A percentile compares a stretch with the other conserved stretches of the same genome.
These are phyloP conservation scores for Elsinoe arachidis DNA, from an alignment of 2,329 filamentous ascomycete genomes.

Conservation along the genomic window DNA sequence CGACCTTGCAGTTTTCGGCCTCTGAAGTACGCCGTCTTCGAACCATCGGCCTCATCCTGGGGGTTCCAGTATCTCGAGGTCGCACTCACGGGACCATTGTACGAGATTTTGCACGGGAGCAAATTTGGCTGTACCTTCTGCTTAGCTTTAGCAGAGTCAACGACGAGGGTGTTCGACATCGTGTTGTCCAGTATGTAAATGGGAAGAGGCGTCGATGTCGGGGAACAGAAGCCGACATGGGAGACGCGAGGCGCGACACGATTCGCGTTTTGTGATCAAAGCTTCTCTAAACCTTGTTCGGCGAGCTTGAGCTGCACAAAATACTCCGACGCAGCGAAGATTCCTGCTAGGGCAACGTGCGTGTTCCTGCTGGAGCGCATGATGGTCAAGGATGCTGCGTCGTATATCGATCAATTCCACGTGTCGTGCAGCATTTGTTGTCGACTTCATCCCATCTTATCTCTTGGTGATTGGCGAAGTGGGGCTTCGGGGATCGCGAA, in stretches of 20 bases:
- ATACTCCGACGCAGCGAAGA: neutral
- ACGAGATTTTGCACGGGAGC: slow-evolving; percentile 70
- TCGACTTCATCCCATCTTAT: neutral
- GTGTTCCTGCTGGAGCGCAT: too few relatives aligned
- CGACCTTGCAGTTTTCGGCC: slow-evolving; percentile 70
- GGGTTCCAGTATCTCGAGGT: slow-evolving; percentile 64
- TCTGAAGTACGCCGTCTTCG: slow-evolving; percentile 56
- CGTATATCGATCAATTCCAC: neutral
- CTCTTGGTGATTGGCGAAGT: neutral
- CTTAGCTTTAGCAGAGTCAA: neutral
- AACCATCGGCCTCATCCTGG: slow-evolving; percentile 32
- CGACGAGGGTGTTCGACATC: neutral
- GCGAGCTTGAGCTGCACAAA: neutral
- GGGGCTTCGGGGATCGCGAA: neutral
- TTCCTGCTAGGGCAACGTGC: neutral
- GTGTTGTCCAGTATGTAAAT: neutral
- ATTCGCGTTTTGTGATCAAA: neutral
- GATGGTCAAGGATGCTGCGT: neutral
- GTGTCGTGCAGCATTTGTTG: neutral
- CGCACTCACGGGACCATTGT: slow-evolving; percentile 62
- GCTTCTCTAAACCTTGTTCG: neutral
- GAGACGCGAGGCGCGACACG: slow-evolving; percentile 3
- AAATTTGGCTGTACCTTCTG: slow-evolving; percentile 48
- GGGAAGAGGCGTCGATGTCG: neutral
- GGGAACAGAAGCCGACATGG: slow-evolving; percentile 1